Evolutionary conservation across 75 land plant species (phyloP).

Genomic region (Isoetes taiwanensis): DNA sequence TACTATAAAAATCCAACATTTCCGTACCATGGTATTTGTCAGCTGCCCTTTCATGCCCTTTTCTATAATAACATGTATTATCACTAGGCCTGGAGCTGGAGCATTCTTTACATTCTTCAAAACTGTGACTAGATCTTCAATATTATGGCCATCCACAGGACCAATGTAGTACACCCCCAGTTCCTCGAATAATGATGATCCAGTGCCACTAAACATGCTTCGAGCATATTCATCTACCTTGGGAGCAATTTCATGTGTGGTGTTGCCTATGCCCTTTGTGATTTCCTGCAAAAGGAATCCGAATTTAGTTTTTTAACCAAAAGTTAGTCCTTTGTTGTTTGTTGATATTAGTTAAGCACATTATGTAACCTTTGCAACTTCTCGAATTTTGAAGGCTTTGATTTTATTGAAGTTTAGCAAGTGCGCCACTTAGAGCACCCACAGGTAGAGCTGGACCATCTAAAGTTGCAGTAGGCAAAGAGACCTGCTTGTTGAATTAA

Average conservation of each 20-base stretch:
- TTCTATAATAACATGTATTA: conserved; percentile 79
- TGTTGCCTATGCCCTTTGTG: conserved; percentile 66
- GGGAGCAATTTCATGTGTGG: conserved; percentile 71
- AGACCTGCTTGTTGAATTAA: no score
- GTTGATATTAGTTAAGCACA: no score
- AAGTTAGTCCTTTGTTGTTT: not conserved
- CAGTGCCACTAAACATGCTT: conserved; percentile 87
- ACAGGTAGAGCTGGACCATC: conserved; percentile 6
- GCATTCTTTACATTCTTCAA: conserved; percentile 68
- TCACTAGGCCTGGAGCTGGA: conserved; percentile 62
- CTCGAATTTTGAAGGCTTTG: not conserved
- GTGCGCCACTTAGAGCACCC: not conserved
- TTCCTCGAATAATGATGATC: conserved; percentile 78
- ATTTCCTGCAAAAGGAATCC: conserved; percentile 12
- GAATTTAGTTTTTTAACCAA: not conserved
- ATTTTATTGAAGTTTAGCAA: not conserved
- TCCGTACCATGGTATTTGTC: conserved; percentile 77
- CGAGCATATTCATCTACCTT: conserved; percentile 90
- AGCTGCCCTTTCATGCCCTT: conserved; percentile 69
- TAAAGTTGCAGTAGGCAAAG: conserved; percentile 5
- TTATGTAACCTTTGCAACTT: conserved; percentile 7
- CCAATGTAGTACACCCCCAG: conserved; percentile 80
- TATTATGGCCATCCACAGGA: conserved; percentile 79
- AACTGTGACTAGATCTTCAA: conserved; percentile 41
- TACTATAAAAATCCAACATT: no score